phyloP scores from a whole-genome alignment of 2,329 filamentous ascomycete genomes.

The Lasiodiplodia gonubiensis region DNA sequence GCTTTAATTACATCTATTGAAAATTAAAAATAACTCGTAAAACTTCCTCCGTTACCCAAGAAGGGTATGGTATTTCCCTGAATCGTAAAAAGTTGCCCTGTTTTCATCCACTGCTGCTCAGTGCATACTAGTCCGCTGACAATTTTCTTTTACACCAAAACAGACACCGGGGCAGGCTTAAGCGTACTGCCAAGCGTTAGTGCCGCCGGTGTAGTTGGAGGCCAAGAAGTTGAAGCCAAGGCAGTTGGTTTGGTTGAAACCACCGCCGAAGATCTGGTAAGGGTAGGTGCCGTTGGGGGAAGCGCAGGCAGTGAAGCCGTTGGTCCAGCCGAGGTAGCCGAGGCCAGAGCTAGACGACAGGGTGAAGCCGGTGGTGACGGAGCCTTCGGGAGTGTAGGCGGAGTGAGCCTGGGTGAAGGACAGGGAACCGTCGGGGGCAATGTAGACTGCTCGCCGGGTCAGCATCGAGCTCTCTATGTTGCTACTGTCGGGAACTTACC shows the following conservation, averaged over 20 bases:
- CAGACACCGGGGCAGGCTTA: neutral
- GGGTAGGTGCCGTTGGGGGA: constrained; percentile 35
- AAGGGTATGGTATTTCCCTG: neutral
- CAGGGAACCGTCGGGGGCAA: constrained; percentile 60
- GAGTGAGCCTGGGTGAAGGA: constrained; percentile 65
- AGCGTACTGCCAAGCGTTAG: constrained; percentile 45
- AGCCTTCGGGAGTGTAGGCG: constrained; percentile 56
- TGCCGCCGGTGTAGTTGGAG: constrained; percentile 32
- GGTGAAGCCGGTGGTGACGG: constrained; percentile 57
- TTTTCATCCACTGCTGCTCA: neutral
- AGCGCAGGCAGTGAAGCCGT: constrained; percentile 45
- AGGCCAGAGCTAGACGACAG: constrained; percentile 39
- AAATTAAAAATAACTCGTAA: constrained; percentile 12
- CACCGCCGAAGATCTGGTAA: constrained; percentile 43
- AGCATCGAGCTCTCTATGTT: neutral
- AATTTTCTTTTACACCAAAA: neutral
- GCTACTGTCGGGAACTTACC: constrained; percentile 33
- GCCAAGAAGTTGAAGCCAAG: constrained; percentile 45
- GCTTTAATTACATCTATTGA: constrained; percentile 13
- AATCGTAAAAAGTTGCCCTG: neutral
- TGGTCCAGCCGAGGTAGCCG: constrained; percentile 39
- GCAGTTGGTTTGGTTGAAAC: constrained; percentile 35
- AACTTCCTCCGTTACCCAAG: neutral
- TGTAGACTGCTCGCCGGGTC: constrained; percentile 52
- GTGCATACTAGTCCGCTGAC: neutral